Base-by-base conservation (phyloP, 208 protist species). In the Crithidia brevicula region DNA sequence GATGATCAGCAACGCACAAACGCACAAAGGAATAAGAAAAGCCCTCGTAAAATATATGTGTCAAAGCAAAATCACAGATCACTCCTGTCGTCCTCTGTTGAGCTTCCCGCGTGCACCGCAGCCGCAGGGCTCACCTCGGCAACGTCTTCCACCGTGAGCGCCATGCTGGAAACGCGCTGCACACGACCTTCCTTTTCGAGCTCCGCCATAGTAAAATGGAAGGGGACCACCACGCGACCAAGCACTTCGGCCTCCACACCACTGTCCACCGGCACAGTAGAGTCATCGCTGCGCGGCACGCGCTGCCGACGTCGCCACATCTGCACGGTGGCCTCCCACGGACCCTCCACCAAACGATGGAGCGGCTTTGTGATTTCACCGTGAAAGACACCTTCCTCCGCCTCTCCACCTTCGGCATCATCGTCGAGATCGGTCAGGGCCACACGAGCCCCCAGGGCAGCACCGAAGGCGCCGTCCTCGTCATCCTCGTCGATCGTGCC, bases 221-320 rank as follows among this genome's bases (percentile, higher is more conserved):
- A 95, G 5, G 83, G 86, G 16, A 95, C 50, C 9, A 89, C 34
- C 13, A 95, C 20, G 7, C 87, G 85, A 3, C 88, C 87, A 0
- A 95, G 77, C 23, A 76, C 43, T 49, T 90, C 83, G 13, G 54
- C 61, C 47, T 82, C 77, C 8, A 51, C 45, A n/a, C 31, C 47
- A 22, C 38, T 25, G 33, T 74, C 59, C n/a, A 40, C 30, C 36
- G 34, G 8, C 31, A 20, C 33, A 11, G 34, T 42, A 4, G 46
- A 25, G 13, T 1, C 36, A 40, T 25, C 6, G 20, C 4, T 16
- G 25, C 16, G n/a, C n/a, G 1, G 18, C n/a, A 27, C 10, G 7
- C n/a, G 34, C 36, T 65, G 53, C 7, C 79, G 79, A 18, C 69
- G 62, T 6, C 80, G 82, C 81, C 83, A 91, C 57, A 95, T 54